Base-by-base conservation (phyloP, 345 rosid species). In the Gossypium rotundifolium region DNA sequence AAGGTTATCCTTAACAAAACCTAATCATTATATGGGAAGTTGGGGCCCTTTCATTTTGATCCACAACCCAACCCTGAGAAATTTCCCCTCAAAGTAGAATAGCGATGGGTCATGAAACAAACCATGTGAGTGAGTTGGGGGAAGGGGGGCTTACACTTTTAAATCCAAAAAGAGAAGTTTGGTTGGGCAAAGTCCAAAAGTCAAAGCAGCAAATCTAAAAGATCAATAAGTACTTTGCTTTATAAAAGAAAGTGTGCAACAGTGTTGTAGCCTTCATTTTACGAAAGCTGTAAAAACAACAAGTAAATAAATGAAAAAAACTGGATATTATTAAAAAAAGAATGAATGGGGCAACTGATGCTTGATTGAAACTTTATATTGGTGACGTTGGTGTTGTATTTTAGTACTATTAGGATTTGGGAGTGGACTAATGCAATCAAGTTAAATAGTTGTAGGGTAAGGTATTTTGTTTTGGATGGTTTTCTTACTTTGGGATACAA, bases 121-220 rank as follows among this genome's bases (percentile, higher is more conserved):
- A 52, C 78, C 90, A 87, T 83, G 88, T 84, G 90, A 78, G 87
- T 78, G 83, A 5, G 40, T 78, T 29, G 6, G 38, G 5, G 38
- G 38, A 0, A 5, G 83, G 86, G 86, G 83, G 76, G 82, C 82
- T 82, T 76, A 79, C 61, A 20, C 62, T 70, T 87, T 86, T 77
- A 84, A 82, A 73, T 77, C 85, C 84, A 82, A 79, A 82, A 80
- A 58, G 86, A 82, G 84, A 73, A 81, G 85, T 78, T 77, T 77
- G 77, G 61, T 77, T 74, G 75, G 75, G 83, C 75, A 76, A 79
- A 78, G 18, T 80, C 84, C 79, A 80, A 77, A 82, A 86, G 87
- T 86, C 89, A 86, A 86, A 82, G 83, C 78, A 81, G 78, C 85
- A 74, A 76, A 81, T 77, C 83, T 74, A 46, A 70, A 79, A 77